Evolutionary conservation across 2,329 filamentous ascomycete genomes (phyloP).

Genomic region (Nemania sp.): DNA sequence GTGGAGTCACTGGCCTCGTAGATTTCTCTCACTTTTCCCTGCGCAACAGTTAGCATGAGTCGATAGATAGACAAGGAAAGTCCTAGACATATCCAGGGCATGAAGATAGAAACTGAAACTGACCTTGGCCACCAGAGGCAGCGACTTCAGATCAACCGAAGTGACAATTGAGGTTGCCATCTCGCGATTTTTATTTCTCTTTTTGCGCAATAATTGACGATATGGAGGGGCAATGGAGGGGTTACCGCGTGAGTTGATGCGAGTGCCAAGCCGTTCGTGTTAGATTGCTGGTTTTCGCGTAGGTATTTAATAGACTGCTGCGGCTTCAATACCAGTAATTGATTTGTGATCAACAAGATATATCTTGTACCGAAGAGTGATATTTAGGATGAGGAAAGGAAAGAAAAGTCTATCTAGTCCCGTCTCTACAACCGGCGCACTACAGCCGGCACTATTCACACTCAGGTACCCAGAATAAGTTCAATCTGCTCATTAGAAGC

Average conservation of each 20-base stretch:
- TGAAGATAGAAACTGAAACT: background rate
- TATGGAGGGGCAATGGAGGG: slow-evolving; percentile 7
- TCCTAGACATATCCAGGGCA: background rate
- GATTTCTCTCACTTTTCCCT: slow-evolving; percentile 82
- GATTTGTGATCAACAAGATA: too few relatives aligned
- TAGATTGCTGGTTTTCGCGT: background rate
- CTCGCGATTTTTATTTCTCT: slow-evolving; percentile 1
- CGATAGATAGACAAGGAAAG: background rate
- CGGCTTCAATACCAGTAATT: background rate
- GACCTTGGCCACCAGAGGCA: slow-evolving; percentile 40
- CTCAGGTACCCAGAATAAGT: too few relatives aligned
- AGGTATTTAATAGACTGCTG: too few relatives aligned
- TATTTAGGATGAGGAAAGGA: too few relatives aligned
- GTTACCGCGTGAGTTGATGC: slow-evolving; percentile 1
- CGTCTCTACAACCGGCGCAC: too few relatives aligned
- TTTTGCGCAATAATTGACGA: background rate
- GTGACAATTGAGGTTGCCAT: slow-evolving; percentile 37
- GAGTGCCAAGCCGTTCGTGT: slow-evolving; percentile 14
- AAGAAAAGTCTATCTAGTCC: too few relatives aligned
- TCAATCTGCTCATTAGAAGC: too few relatives aligned
- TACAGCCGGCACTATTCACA: too few relatives aligned
- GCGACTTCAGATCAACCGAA: slow-evolving; percentile 32
- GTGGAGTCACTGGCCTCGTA: slow-evolving; percentile 77
- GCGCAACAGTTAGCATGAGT: slow-evolving; percentile 9
- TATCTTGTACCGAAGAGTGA: too few relatives aligned